phyloP scores from a whole-genome alignment of 805 yeast species.

The Saturnispora saitoi region DNA sequence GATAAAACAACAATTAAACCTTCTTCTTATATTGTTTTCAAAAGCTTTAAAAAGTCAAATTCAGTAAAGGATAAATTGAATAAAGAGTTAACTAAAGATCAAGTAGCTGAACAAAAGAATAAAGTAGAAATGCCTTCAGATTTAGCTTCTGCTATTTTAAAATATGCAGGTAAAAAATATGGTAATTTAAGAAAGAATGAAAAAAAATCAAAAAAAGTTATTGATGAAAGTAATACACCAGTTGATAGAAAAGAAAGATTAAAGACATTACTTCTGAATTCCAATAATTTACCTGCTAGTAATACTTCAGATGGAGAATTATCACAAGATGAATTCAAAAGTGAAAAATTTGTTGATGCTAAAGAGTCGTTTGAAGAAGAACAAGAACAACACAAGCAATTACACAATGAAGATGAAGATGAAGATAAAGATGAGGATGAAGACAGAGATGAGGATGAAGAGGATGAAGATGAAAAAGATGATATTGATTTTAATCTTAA shows the following conservation, averaged over 20 bases:
- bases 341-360: slow-evolving; percentile 8
- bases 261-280: slow-evolving; percentile 9
- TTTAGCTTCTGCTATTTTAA: slow-evolving; percentile 52
- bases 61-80: slow-evolving; percentile 1
- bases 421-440: not conserved
- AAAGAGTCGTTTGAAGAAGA: slow-evolving; percentile 1
- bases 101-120: slow-evolving; percentile 6
- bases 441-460: not conserved
- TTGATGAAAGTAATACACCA: not conserved
- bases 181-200: slow-evolving; percentile 23
- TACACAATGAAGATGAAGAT: too few species aligned
- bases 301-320: slow-evolving; percentile 6
- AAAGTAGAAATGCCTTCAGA: slow-evolving; percentile 32
- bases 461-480: slow-evolving; percentile 4
- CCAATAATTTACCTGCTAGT: slow-evolving; percentile 11
- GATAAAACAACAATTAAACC: slow-evolving; percentile 41
- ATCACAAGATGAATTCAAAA: slow-evolving; percentile 4
- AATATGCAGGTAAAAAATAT: slow-evolving; percentile 47
- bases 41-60: slow-evolving; percentile 17
- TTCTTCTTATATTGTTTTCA: slow-evolving; percentile 37
- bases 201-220: slow-evolving; percentile 34
- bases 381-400: not conserved
- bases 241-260: slow-evolving; percentile 8
- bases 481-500: slow-evolving; percentile 5
- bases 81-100: not conserved